Evolutionary conservation across 1,284 basidiomycete genomes (phyloP).

Genomic region (Irpex sp.): DNA sequence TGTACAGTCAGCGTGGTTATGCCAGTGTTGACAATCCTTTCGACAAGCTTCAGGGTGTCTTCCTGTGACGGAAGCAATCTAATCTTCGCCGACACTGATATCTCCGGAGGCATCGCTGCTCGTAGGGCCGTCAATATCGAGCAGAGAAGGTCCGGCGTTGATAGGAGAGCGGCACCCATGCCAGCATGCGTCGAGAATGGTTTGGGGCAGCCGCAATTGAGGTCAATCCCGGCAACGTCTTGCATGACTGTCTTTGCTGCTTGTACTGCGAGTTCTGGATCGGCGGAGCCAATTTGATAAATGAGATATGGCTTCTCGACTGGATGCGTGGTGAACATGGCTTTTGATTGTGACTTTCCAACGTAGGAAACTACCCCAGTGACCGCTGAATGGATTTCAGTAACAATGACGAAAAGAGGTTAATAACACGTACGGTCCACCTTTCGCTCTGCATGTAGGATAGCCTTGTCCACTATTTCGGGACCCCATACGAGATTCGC

Average conservation of each 20-base stretch:
- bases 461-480: conserved; percentile 95
- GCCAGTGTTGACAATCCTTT: conserved; percentile 84
- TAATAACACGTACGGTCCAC: conserved; percentile 71
- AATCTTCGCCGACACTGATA: conserved; percentile 91
- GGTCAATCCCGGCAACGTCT: conserved; percentile 92
- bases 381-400: conserved; percentile 42
- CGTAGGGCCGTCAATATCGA: conserved; percentile 80
- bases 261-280: conserved; percentile 87
- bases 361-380: conserved; percentile 92
- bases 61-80: conserved; percentile 79
- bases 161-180: conserved; percentile 95
- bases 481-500: conserved; percentile 97
- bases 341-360: conserved; percentile 59
- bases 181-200: conserved; percentile 94
- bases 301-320: conserved; percentile 90
- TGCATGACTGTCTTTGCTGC: conserved; percentile 85
- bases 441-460: conserved; percentile 78
- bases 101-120: conserved; percentile 66
- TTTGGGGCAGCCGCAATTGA: conserved; percentile 95
- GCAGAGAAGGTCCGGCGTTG: conserved; percentile 88
- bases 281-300: conserved; percentile 90
- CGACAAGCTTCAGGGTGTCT: conserved; percentile 84
- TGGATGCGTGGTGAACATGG: conserved; percentile 93
- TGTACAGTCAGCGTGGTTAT: conserved; percentile 92
- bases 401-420: background rate